These are phyloP conservation scores for Talaromyces wortmannii DNA, from an alignment of 495 filamentous ascomycete genomes.

Conservation along the genomic window DNA sequence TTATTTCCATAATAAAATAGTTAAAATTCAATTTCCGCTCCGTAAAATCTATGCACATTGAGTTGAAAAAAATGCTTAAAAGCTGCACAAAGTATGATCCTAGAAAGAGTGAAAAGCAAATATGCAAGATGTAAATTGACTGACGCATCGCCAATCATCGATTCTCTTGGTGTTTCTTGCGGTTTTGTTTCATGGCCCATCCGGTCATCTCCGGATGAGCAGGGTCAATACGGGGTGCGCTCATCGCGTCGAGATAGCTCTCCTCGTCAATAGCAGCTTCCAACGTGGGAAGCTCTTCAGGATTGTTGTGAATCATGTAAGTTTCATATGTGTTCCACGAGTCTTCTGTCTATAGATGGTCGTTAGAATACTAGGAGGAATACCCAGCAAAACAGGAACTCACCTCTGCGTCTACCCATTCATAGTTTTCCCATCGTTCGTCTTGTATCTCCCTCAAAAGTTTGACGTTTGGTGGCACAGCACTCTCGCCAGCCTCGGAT, in stretches of 20 bases:
- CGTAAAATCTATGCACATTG: no score
- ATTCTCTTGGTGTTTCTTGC: slow-evolving; percentile 8
- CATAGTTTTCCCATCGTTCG: slow-evolving; percentile 58
- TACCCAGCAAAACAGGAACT: background rate
- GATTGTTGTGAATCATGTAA: slow-evolving; percentile 50
- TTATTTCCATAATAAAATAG: no score
- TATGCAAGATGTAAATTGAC: no score
- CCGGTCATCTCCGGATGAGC: slow-evolving; percentile 39
- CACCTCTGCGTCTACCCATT: slow-evolving; percentile 66
- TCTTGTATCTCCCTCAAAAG: slow-evolving; percentile 55
- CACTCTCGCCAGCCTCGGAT: slow-evolving; percentile 46
- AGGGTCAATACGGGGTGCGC: slow-evolving; percentile 52
- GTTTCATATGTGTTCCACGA: slow-evolving; percentile 56
- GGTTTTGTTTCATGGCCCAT: slow-evolving; percentile 45
- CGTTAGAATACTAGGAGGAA: slow-evolving; percentile 10
- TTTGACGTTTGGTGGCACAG: slow-evolving; percentile 43
- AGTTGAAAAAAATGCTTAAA: no score
- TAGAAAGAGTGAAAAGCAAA: no score
- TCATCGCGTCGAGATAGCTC: slow-evolving; percentile 59
- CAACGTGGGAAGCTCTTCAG: slow-evolving; percentile 40
- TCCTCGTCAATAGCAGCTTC: slow-evolving; percentile 45
- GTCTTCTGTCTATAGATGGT: slow-evolving; percentile 39
- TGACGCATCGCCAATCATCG: no score
- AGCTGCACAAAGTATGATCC: no score
- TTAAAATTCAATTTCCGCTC: no score